A percentile compares a stretch with the other conserved stretches of the same genome.
These are phyloP conservation scores for Fragosphaeria purpurea DNA, from an alignment of 2,329 filamentous ascomycete species.

Conservation along the genomic window DNA sequence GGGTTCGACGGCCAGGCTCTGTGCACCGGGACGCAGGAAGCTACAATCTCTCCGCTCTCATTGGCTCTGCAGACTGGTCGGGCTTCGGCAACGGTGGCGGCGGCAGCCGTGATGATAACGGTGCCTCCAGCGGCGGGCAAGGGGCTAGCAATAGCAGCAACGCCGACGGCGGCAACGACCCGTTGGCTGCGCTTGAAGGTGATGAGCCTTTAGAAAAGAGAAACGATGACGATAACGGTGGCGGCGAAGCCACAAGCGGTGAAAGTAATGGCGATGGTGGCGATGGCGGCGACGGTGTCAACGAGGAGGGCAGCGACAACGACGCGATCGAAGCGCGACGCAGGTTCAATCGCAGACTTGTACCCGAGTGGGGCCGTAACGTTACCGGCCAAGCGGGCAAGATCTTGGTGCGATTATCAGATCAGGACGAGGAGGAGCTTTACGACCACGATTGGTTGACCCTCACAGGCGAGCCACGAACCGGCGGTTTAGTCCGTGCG, in stretches of 20 bases:
- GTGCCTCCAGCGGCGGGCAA: neutral
- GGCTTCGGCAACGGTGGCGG: neutral
- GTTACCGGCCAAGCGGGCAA: constrained; percentile 63
- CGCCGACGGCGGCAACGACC: neutral
- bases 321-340: neutral
- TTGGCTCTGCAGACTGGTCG: constrained; percentile 50
- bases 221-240: neutral
- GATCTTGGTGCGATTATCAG: constrained; percentile 58
- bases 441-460: constrained; percentile 27
- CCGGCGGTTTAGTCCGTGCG: constrained; percentile 52
- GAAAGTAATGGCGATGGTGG: neutral
- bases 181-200: no score
- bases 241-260: neutral
- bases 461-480: constrained; percentile 22
- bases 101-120: neutral
- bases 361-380: constrained; percentile 62
- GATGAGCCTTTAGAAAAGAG: neutral
- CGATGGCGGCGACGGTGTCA: neutral
- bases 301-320: neutral
- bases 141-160: neutral
- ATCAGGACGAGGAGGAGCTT: constrained; percentile 30
- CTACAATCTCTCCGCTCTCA: constrained; percentile 56
- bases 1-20: constrained; percentile 50
- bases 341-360: neutral
- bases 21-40: constrained; percentile 34